Base-by-base conservation (phyloP, 495 filamentous ascomycete genomes). In the Xylaria telfairii region DNA sequence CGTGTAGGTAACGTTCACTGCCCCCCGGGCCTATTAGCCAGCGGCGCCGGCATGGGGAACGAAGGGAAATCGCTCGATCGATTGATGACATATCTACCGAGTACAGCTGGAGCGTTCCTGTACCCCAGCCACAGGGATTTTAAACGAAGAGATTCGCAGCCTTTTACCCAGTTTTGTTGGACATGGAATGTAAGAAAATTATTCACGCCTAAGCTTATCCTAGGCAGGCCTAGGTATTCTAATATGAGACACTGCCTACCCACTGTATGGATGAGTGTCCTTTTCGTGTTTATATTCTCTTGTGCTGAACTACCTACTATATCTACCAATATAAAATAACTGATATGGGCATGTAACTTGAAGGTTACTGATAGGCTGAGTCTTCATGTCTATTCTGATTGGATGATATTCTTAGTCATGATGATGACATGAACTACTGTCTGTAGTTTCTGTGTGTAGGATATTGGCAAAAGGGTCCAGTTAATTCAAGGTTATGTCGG, bases 1-100 rank as follows among this genome's bases (percentile, higher is more conserved):
- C n/a, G n/a, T n/a, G n/a, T n/a, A n/a, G n/a, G n/a, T 54, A 54
- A 8, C 21, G 15, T n/a, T 19, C 6, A 19, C 42, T n/a, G 4
- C n/a, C 47, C 47, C 26, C 9, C 47, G 24, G 47, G 26, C 21
- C 47, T 49, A 49, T 49, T 49, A 9, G n/a, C 53, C 53, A 56
- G n/a, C 47, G 47, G n/a, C 9, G 47, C 47, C n/a, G 47, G n/a
- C 10, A 49, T 49, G 47, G 47, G 47, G 47, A 49, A 49, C 4
- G 34, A 15, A 28, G 53, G 15, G 53, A 28, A 32, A 30, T 57
- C 53, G 53, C 28, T 57, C 53, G 53, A 57, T 57, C 53, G 53
- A 57, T 60, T 39, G 34, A 60, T 15, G 57, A 28, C 57, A 42
- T 42, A 42, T 37, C 8, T 37, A n/a, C n/a, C n/a, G n/a, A n/a